These are phyloP conservation scores for Fusarium sp. DNA, from an alignment of 2,329 filamentous ascomycete species.

Conservation along the genomic window DNA sequence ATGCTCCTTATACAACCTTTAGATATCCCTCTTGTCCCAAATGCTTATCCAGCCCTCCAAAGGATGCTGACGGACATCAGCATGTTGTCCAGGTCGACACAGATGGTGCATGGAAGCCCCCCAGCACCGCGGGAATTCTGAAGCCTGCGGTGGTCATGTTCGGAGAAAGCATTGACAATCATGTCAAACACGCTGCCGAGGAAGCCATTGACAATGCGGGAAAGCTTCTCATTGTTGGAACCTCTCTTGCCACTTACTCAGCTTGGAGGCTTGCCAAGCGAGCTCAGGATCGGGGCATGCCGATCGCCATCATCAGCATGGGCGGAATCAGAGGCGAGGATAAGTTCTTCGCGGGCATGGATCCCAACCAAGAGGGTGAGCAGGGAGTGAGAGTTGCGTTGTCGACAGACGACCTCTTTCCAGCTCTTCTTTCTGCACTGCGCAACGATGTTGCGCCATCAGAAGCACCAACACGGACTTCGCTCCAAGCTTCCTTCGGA, in stretches of 20 bases:
- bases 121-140: conserved; percentile 78
- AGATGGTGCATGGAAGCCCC: conserved; percentile 80
- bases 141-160: conserved; percentile 98
- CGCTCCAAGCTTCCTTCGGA: conserved; percentile 18
- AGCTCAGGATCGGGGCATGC: conserved; percentile 83
- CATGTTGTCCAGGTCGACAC: conserved; percentile 73
- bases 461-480: conserved; percentile 6
- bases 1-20: conserved; percentile 88
- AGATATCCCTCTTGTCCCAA: conserved; percentile 88
- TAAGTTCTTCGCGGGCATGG: conserved; percentile 69
- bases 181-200: conserved; percentile 80
- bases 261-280: conserved; percentile 89
- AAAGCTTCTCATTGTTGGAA: conserved; percentile 82
- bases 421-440: conserved; percentile 63
- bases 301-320: conserved; percentile 87
- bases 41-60: conserved; percentile 74
- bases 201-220: conserved; percentile 79
- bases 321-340: conserved; percentile 85
- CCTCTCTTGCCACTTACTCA: conserved; percentile 92
- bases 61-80: conserved; percentile 61
- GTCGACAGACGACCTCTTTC: conserved; percentile 66
- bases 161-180: conserved; percentile 80
- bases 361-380: conserved; percentile 60
- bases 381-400: conserved; percentile 66
- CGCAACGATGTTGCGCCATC: conserved; percentile 41